Percentiles rank a stretch among this genome's conserved stretches.
Conservation (phyloP, 148 eudicot species). For the Dysphania ambrosioides region DNA sequence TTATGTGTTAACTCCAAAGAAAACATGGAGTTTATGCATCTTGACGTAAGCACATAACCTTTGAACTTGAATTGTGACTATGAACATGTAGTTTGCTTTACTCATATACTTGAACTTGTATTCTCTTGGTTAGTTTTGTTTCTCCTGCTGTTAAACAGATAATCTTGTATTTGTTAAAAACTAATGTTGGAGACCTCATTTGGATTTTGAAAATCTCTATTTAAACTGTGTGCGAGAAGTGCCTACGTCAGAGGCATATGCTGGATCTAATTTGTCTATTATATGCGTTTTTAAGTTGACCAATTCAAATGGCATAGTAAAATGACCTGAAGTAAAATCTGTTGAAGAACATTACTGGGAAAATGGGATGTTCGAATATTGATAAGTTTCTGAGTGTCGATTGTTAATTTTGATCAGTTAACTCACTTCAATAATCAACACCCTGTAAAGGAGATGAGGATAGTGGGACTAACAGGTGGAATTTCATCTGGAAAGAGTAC, state of each 20-base stretch:
- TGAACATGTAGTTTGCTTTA: no score
- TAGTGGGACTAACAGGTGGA: constrained; percentile 91
- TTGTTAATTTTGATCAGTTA: not conserved
- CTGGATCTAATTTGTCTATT: not conserved
- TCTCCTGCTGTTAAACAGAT: no score
- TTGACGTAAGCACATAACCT: no score
- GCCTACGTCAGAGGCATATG: not conserved
- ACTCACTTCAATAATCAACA: not conserved
- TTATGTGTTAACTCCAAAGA: no score
- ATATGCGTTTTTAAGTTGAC: not conserved
- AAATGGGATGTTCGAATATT: not conserved
- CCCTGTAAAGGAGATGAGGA: constrained; percentile 46
- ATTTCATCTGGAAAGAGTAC: constrained; percentile 91
- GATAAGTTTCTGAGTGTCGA: not conserved
- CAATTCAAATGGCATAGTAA: not conserved
- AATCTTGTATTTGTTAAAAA: no score
- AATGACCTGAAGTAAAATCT: not conserved
- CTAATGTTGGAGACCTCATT: no score
- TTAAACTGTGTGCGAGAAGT: no score
- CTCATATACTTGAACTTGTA: no score
- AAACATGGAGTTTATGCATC: no score
- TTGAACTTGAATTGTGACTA: no score
- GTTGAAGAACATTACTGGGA: not conserved
- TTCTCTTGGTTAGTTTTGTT: no score
- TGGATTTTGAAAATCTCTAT: not conserved